phyloP scores from a whole-genome alignment of 2,329 filamentous ascomycete species.

The Hymenoscyphus fraxineus region DNA sequence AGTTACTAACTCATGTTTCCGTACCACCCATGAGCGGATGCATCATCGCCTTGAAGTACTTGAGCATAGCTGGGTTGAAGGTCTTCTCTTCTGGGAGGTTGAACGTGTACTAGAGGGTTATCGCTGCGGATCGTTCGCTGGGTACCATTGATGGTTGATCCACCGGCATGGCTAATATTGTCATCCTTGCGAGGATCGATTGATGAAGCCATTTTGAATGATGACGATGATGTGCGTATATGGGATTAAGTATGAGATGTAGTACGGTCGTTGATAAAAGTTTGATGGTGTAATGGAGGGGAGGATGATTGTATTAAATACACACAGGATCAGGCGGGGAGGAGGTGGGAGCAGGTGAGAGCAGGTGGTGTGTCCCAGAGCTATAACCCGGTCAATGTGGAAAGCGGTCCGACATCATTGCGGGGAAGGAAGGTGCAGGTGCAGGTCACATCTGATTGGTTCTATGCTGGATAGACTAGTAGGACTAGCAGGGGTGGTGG shows the following conservation, averaged over 20 bases:
- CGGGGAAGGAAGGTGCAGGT: background rate
- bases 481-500: background rate
- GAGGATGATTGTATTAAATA: background rate
- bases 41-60: constrained; percentile 57
- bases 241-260: background rate
- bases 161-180: background rate
- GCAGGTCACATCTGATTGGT: background rate
- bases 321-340: background rate
- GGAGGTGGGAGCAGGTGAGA: too few relatives aligned
- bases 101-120: constrained; percentile 60
- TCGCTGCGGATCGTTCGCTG: constrained; percentile 21
- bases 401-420: background rate
- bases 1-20: constrained; percentile 69
- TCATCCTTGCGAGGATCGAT: background rate
- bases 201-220: background rate
- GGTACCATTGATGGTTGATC: background rate
- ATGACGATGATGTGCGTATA: background rate
- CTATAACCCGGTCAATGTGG: background rate
- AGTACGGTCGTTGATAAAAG: background rate
- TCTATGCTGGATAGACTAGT: background rate
- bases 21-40: constrained; percentile 82
- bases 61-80: constrained; percentile 70
- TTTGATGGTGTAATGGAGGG: background rate
- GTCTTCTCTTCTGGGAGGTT: constrained; percentile 78
- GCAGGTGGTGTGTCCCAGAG: background rate